A percentile compares a stretch with the other conserved stretches of the same genome.
phyloP scores from a whole-genome alignment of 2,329 filamentous ascomycete genomes.

The Penicillium sp. region DNA sequence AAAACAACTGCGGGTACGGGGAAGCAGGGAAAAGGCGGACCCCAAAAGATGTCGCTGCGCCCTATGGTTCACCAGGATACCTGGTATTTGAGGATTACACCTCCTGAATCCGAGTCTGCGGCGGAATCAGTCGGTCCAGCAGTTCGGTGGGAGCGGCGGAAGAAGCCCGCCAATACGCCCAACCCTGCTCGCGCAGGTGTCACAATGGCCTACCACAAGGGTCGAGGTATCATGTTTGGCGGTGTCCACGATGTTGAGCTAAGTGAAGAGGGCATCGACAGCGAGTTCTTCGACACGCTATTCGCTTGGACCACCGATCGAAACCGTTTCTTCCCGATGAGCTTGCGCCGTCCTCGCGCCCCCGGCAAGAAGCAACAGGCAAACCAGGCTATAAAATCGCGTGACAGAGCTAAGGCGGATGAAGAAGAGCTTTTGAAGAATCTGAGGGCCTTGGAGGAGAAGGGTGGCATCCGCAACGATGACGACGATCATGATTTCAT shows the following conservation, averaged over 20 bases:
- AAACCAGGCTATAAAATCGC: slow-evolving; percentile 47
- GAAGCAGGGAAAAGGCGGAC: slow-evolving; percentile 60
- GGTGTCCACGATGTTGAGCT: slow-evolving; percentile 91
- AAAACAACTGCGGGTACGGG: slow-evolving; percentile 58
- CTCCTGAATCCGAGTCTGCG: slow-evolving; percentile 63
- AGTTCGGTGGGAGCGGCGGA: slow-evolving; percentile 87
- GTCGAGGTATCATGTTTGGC: slow-evolving; percentile 86
- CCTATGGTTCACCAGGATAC: slow-evolving; percentile 92
- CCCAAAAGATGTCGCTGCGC: slow-evolving; percentile 67
- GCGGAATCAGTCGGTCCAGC: slow-evolving; percentile 59
- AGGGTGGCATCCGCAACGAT: slow-evolving; percentile 57
- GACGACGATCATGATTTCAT: slow-evolving; percentile 41
- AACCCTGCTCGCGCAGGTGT: slow-evolving; percentile 78
- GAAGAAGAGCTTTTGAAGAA: slow-evolving; percentile 88
- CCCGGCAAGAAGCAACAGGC: slow-evolving; percentile 57
- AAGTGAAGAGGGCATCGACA: slow-evolving; percentile 91
- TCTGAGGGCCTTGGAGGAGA: slow-evolving; percentile 77
- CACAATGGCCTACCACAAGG: slow-evolving; percentile 92
- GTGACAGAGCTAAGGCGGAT: slow-evolving; percentile 73
- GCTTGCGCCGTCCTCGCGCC: slow-evolving; percentile 67
- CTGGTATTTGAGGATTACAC: slow-evolving; percentile 80
- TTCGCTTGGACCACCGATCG: slow-evolving; percentile 94
- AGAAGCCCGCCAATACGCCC: slow-evolving; percentile 84
- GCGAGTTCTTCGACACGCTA: slow-evolving; percentile 90
- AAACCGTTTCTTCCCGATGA: slow-evolving; percentile 87